A percentile compares a stretch with the other conserved stretches of the same genome.
Conservation (phyloP, 2,329 filamentous ascomycete species). For the Aspergillus transmontanensis region DNA sequence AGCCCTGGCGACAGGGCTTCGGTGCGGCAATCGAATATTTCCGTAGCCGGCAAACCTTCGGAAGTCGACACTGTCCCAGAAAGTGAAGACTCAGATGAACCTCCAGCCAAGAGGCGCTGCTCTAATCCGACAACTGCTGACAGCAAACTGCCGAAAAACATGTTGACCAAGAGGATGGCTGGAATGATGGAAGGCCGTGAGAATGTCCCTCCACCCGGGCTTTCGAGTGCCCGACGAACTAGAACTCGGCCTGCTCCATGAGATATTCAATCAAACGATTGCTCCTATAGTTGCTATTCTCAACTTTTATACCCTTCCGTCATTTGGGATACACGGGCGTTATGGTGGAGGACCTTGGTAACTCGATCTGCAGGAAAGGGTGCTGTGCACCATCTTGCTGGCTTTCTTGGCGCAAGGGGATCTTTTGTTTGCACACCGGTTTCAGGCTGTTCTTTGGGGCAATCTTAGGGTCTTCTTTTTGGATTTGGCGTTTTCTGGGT, state of each 20-base stretch:
- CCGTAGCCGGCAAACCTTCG: neutral
- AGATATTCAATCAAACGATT: neutral
- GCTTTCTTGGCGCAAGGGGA: neutral
- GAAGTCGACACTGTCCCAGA: slow-evolving; percentile 18
- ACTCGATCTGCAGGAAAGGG: neutral
- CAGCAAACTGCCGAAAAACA: slow-evolving; percentile 48
- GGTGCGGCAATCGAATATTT: slow-evolving; percentile 13
- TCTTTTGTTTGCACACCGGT: neutral
- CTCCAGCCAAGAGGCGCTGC: slow-evolving; percentile 32
- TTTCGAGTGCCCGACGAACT: slow-evolving; percentile 31
- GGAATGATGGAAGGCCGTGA: slow-evolving; percentile 50
- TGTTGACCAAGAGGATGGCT: slow-evolving; percentile 40
- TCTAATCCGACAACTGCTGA: slow-evolving; percentile 32
- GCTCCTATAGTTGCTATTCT: neutral
- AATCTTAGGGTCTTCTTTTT: neutral
- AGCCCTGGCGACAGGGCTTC: slow-evolving; percentile 19
- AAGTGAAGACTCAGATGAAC: slow-evolving; percentile 27
- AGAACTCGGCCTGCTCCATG: slow-evolving; percentile 33
- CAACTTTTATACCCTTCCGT: neutral
- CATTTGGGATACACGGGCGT: neutral
- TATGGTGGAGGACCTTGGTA: neutral
- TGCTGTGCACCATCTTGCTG: neutral
- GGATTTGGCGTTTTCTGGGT: neutral
- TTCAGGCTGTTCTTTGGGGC: neutral
- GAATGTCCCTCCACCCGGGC: slow-evolving; percentile 39